Evolutionary conservation across 2,329 filamentous ascomycete species (phyloP).

Genomic region (Colletotrichum incanum): DNA sequence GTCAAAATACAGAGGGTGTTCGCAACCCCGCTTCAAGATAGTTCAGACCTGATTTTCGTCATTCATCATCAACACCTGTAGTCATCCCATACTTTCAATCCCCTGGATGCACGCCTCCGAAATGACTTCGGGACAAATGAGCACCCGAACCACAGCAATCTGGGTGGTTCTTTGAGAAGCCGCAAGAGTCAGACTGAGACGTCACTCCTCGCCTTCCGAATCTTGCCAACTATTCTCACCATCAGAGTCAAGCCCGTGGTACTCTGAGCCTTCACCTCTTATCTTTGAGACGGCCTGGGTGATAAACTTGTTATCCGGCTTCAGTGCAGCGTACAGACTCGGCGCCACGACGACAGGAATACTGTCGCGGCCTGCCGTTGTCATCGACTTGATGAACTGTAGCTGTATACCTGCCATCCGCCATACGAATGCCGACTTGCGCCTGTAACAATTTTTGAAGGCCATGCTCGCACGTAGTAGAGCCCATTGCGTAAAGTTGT

Average conservation of each 20-base stretch:
- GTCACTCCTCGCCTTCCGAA: slow-evolving; percentile 7
- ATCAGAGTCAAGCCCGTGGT: slow-evolving; percentile 32
- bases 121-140: not conserved
- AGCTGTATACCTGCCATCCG: slow-evolving; percentile 65
- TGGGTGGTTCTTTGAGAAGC: not conserved
- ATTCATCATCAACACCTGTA: not conserved
- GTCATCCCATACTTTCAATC: not conserved
- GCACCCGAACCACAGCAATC: not conserved
- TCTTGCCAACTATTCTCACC: slow-evolving; percentile 14
- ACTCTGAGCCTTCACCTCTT: slow-evolving; percentile 30
- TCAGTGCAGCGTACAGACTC: slow-evolving; percentile 54
- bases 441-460: slow-evolving; percentile 58
- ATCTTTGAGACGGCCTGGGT: slow-evolving; percentile 43
- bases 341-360: slow-evolving; percentile 54
- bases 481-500: slow-evolving; percentile 55
- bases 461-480: slow-evolving; percentile 66
- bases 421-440: slow-evolving; percentile 58
- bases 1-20: not conserved
- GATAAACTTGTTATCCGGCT: slow-evolving; percentile 53
- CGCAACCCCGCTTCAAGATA: not conserved
- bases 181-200: too few species aligned
- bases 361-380: slow-evolving; percentile 40
- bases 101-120: too few species aligned
- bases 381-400: slow-evolving; percentile 61
- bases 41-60: not conserved